Conservation (phyloP, 768 basidiomycete species). For the Naganishia vishniacii region DNA sequence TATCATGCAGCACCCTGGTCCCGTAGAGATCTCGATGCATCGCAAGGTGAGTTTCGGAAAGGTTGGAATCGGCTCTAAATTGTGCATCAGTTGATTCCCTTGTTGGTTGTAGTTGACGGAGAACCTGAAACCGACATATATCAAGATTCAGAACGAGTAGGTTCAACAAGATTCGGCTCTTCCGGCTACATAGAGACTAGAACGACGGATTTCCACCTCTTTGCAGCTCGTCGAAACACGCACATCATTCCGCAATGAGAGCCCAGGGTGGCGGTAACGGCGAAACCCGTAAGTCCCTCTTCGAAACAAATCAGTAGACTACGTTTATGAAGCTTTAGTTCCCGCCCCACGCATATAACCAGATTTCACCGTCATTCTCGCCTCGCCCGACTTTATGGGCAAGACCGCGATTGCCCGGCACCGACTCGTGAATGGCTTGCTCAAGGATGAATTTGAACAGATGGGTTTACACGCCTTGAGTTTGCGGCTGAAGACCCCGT, state of each 20-base stretch:
- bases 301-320: background rate
- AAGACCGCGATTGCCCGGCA: conserved; percentile 50
- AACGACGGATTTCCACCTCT: too few relatives aligned
- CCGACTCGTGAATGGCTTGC: conserved; percentile 50
- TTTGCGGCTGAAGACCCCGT: conserved; percentile 48
- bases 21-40: conserved; percentile 46
- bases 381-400: conserved; percentile 38
- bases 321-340: too few relatives aligned
- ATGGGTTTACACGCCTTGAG: conserved; percentile 52
- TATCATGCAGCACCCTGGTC: conserved; percentile 36
- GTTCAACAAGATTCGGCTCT: conserved; percentile 25
- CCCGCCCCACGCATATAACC: background rate
- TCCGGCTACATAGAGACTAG: too few relatives aligned
- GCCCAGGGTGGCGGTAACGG: conserved; percentile 49
- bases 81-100: background rate
- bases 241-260: conserved; percentile 51
- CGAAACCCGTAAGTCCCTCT: conserved; percentile 49
- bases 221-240: conserved; percentile 42
- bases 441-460: conserved; percentile 50
- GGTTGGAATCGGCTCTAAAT: background rate
- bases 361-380: conserved; percentile 47
- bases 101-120: conserved; percentile 43
- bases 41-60: conserved; percentile 38
- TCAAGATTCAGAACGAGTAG: conserved; percentile 50
- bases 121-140: conserved; percentile 41